phyloP scores from a whole-genome alignment of 2,329 filamentous ascomycete species.

The Colletotrichum euphorbiae region DNA sequence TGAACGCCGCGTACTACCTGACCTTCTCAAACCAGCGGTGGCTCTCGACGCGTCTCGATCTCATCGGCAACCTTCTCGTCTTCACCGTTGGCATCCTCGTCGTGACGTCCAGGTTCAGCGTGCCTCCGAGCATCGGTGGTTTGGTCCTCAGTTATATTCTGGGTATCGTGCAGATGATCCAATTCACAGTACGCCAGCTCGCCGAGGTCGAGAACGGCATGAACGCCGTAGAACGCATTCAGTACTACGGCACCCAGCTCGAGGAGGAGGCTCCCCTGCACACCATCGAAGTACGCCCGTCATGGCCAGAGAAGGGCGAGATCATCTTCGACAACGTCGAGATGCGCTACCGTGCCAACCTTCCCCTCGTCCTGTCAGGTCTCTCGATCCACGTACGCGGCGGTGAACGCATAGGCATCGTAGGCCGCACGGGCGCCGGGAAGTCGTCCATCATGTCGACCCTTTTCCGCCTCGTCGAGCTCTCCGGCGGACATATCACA shows the following conservation, averaged over 20 bases:
- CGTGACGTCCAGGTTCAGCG: constrained; percentile 88
- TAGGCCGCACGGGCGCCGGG: constrained; percentile 84
- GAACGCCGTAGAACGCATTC: constrained; percentile 93
- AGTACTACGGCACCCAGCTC: constrained; percentile 88
- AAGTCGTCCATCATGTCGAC: constrained; percentile 88
- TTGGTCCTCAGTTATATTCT: constrained; percentile 94
- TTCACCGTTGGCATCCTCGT: constrained; percentile 91
- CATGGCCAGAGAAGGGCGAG: constrained; percentile 89
- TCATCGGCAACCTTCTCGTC: constrained; percentile 85
- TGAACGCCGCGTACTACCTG: constrained; percentile 94
- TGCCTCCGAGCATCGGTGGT: constrained; percentile 86
- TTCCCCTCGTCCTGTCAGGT: constrained; percentile 79
- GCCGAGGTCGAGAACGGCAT: constrained; percentile 98
- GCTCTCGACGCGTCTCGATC: constrained; percentile 86
- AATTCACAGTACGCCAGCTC: constrained; percentile 92
- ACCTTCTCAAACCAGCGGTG: constrained; percentile 97
- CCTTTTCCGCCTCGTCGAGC: constrained; percentile 80
- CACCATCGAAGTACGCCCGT: constrained; percentile 75
- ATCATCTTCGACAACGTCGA: constrained; percentile 80
- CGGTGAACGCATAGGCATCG: constrained; percentile 84
- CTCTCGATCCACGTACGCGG: constrained; percentile 78
- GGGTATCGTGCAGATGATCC: constrained; percentile 92
- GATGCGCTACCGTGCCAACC: constrained; percentile 80
- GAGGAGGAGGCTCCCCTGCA: constrained; percentile 91
- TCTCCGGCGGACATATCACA: constrained; percentile 70